Percentiles rank a stretch among this genome's conserved stretches.
phyloP scores from a whole-genome alignment of 352 stramenopile species.

The Pythium utonaiense region DNA sequence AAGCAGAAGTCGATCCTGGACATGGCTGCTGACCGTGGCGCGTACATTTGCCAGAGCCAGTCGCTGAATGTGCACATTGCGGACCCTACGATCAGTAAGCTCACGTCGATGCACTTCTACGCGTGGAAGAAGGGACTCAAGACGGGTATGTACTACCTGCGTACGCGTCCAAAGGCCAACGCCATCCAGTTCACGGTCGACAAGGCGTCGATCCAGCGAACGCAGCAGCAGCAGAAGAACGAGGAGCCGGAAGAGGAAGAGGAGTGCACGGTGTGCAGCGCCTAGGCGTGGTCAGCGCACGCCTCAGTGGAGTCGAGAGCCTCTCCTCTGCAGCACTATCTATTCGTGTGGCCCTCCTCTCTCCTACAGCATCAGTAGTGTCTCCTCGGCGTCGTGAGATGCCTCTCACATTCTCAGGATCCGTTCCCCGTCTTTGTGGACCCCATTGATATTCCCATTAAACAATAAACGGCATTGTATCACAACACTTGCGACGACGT shows the following conservation, averaged over 20 bases:
- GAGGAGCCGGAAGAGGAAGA: constrained; percentile 55
- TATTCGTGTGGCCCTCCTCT: constrained; percentile 11
- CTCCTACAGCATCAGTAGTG: background rate
- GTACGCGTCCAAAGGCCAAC: constrained; percentile 97
- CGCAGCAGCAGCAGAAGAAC: constrained; percentile 25
- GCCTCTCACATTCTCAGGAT: background rate
- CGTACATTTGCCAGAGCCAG: constrained; percentile 98
- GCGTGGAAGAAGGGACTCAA: constrained; percentile 99
- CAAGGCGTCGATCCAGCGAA: constrained; percentile 84
- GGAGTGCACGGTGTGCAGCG: constrained; percentile 75
- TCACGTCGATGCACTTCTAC: constrained; percentile 99
- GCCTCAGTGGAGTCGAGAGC: background rate
- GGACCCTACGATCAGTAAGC: constrained; percentile 95
- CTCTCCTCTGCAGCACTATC: constrained; percentile 11
- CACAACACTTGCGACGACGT: too few species aligned
- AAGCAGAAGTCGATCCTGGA: constrained; percentile 97
- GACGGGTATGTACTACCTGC: constrained; percentile 99
- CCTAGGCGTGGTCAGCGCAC: constrained; percentile 30
- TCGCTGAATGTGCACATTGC: constrained; percentile 99
- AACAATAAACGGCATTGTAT: background rate
- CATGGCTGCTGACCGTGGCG: constrained; percentile 96
- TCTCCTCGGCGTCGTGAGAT: background rate
- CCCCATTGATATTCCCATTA: background rate
- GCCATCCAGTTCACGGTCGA: constrained; percentile 99
- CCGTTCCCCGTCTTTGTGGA: background rate